These are phyloP conservation scores for Botrytis porri DNA, from an alignment of 2,329 filamentous ascomycete genomes.

Conservation along the genomic window DNA sequence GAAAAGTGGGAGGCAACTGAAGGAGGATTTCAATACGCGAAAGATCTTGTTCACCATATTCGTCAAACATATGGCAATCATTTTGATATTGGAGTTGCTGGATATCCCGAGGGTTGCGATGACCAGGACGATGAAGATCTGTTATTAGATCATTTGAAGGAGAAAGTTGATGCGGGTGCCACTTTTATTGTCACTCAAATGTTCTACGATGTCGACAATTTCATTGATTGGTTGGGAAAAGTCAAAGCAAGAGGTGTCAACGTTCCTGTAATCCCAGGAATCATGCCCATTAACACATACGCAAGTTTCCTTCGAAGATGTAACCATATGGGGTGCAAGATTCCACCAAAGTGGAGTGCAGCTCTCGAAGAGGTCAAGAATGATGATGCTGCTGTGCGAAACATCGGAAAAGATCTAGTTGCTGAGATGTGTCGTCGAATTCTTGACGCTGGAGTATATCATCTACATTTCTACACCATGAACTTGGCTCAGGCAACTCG, in stretches of 20 bases:
- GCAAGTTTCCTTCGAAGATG: slow-evolving; percentile 87
- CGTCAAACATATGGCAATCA: slow-evolving; percentile 76
- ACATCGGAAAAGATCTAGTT: slow-evolving; percentile 82
- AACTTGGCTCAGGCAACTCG: slow-evolving; percentile 92
- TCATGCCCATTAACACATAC: slow-evolving; percentile 94
- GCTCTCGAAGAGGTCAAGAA: slow-evolving; percentile 92
- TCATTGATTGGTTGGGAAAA: slow-evolving; percentile 84
- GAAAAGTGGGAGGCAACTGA: slow-evolving; percentile 90
- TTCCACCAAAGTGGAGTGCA: slow-evolving; percentile 78
- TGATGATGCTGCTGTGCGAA: slow-evolving; percentile 87
- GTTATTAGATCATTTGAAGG: slow-evolving; percentile 88
- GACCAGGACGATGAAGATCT: slow-evolving; percentile 84
- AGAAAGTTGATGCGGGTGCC: slow-evolving; percentile 92
- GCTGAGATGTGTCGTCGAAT: slow-evolving; percentile 88
- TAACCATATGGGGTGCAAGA: slow-evolving; percentile 83
- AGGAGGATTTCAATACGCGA: slow-evolving; percentile 85
- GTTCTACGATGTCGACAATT: slow-evolving; percentile 98
- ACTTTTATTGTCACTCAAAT: slow-evolving; percentile 97
- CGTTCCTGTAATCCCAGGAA: slow-evolving; percentile 79
- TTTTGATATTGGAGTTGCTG: slow-evolving; percentile 96
- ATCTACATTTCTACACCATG: slow-evolving; percentile 99
- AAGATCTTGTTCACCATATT: slow-evolving; percentile 79
- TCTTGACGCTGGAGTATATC: slow-evolving; percentile 75
- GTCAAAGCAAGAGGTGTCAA: slow-evolving; percentile 82
- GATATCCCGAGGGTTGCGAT: slow-evolving; percentile 93